Evolutionary conservation across 805 yeast species (phyloP), one percentile per base, ranked within the genome.

Genomic region (Myxozyma kluyveri): DNA sequence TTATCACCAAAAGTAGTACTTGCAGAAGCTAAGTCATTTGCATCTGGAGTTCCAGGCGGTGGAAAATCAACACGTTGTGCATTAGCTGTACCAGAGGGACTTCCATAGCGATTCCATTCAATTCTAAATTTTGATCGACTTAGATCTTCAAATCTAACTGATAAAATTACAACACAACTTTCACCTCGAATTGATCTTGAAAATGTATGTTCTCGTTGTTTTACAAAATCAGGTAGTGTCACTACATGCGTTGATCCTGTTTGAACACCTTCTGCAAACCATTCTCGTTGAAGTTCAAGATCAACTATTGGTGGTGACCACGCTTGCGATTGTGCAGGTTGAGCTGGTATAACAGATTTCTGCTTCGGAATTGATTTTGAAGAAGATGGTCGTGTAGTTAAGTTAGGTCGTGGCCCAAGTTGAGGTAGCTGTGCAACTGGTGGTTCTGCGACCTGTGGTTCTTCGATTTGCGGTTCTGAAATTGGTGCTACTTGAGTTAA

Each of bases 31-130:
- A 71, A 60, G 40, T 68, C 68, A 22, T 57, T 45, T 21, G 69
- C 66, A 4, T 57, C 62, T 23, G 70, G 70, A 32, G 14, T 18
- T 10, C n/a, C 12, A 2, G 80, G 80, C 18, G 79, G 77, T 3
- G 74, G 72, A 47, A 67, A 69, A 36, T 65, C 66, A 4, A 65
- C 57, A 10, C 70, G 54, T 41, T 66, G 61, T 4, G 73, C 71
- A 10, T 21, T 69, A 56, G 48, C 73, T 64, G 1, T 66, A 9
- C 9, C 9, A 56, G 18, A 75, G 36, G 2, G 75, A 63, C 38
- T 74, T 29, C 33, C 33, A 64, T 14, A 67, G 64, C n/a, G 66
- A 36, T 27, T 61, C 58, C 62, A 67, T 42, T 50, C 63, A 21
- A 69, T 57, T 10, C 51, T 39, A 47, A 69, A 58, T 53, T 62